Evolutionary conservation across 164 flowering plant genomes (phyloP).

Genomic region (Piper betle): DNA sequence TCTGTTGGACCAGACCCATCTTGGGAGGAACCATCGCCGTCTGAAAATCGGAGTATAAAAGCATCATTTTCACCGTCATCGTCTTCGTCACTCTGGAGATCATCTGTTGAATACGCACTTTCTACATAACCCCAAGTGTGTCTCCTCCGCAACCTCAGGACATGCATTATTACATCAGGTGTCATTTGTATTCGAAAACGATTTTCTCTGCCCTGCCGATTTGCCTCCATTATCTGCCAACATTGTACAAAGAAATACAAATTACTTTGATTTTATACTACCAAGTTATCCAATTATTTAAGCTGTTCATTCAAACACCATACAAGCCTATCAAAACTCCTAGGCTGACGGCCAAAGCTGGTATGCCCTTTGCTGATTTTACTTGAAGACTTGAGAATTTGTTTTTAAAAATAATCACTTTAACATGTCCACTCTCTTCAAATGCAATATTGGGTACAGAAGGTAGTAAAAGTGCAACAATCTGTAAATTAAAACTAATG

Average conservation of each 20-base stretch:
- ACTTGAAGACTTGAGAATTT: too few relatives aligned
- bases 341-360: too few relatives aligned
- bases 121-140: conserved; percentile 33
- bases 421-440: too few relatives aligned
- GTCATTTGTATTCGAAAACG: conserved; percentile 33
- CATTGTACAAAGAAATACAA: background rate
- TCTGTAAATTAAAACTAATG: background rate
- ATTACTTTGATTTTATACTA: background rate
- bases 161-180: conserved; percentile 63
- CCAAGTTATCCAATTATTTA: too few relatives aligned
- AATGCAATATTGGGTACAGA: too few relatives aligned
- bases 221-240: conserved; percentile 46
- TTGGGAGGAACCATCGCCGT: conserved; percentile 27
- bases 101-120: conserved; percentile 29
- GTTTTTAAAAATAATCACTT: too few relatives aligned
- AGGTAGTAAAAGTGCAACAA: too few relatives aligned
- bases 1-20: conserved; percentile 29
- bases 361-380: too few relatives aligned
- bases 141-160: conserved; percentile 48
- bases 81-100: conserved; percentile 38
- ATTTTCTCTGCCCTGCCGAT: conserved; percentile 44
- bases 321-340: too few relatives aligned
- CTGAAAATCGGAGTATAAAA: conserved; percentile 23
- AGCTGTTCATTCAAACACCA: too few relatives aligned
- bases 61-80: conserved; percentile 22